Conservation (phyloP, 495 filamentous ascomycete genomes). For the Neurospora sp. region DNA sequence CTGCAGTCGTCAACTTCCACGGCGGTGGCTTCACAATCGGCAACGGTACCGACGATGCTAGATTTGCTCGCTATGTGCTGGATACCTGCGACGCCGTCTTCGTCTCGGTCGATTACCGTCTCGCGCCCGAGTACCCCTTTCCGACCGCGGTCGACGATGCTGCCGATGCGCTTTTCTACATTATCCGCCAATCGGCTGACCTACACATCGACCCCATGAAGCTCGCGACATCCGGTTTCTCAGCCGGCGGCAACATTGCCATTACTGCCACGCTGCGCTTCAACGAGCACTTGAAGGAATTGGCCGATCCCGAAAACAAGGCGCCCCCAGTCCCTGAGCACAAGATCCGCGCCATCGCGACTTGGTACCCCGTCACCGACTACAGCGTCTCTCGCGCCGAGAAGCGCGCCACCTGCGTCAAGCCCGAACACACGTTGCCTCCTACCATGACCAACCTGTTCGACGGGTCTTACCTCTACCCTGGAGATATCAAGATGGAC, state of each 20-base stretch:
- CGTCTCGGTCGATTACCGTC: conserved; percentile 63
- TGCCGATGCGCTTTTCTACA: conserved; percentile 56
- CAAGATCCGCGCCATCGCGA: conserved; percentile 37
- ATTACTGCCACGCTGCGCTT: conserved; percentile 71
- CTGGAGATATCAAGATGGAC: conserved; percentile 24
- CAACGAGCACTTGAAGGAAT: conserved; percentile 21
- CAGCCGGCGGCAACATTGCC: conserved; percentile 75
- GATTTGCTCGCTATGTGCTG: conserved; percentile 48
- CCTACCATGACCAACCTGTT: conserved; percentile 72
- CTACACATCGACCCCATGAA: conserved; percentile 28
- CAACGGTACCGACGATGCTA: conserved; percentile 56
- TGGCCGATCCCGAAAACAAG: not conserved
- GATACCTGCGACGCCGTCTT: conserved; percentile 50
- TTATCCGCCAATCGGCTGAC: conserved; percentile 49
- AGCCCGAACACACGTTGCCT: conserved; percentile 65
- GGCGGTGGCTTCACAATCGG: conserved; percentile 75
- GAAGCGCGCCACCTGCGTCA: conserved; percentile 50
- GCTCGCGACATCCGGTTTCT: conserved; percentile 75
- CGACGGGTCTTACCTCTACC: conserved; percentile 69
- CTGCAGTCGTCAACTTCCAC: conserved; percentile 65
- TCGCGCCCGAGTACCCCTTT: conserved; percentile 70
- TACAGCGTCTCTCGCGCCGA: conserved; percentile 65
- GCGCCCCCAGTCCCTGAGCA: conserved; percentile 17
- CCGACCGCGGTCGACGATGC: conserved; percentile 69
- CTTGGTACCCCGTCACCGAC: conserved; percentile 80